These are phyloP conservation scores for Paraphaeosphaeria sporulosa DNA, from an alignment of 2,329 filamentous ascomycete genomes.

Conservation along the genomic window DNA sequence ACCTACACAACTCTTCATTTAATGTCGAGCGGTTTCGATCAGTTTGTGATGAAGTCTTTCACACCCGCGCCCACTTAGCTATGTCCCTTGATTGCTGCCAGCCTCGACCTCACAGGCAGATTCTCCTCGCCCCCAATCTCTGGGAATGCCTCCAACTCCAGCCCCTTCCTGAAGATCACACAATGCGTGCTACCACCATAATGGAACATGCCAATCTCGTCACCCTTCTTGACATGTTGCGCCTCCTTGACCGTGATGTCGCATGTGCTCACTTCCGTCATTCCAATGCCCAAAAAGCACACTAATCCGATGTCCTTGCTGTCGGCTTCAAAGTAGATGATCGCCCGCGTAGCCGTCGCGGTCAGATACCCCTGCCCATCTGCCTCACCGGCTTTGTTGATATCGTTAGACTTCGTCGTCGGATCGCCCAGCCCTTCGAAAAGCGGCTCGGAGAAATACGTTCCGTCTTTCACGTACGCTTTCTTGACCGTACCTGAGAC, in stretches of 20 bases:
- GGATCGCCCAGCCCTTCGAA: constrained; percentile 57
- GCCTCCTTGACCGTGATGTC: constrained; percentile 74
- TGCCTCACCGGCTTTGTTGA: constrained; percentile 50
- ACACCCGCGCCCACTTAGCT: no score
- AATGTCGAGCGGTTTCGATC: no score
- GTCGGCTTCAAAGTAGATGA: constrained; percentile 76
- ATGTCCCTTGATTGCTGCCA: constrained; percentile 42
- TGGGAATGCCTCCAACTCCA: constrained; percentile 50
- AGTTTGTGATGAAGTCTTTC: no score
- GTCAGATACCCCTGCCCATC: constrained; percentile 72
- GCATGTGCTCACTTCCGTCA: constrained; percentile 79
- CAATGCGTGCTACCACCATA: constrained; percentile 78
- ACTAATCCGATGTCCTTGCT: constrained; percentile 72
- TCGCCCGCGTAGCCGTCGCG: constrained; percentile 70
- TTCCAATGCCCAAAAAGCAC: constrained; percentile 74
- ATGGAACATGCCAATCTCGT: constrained; percentile 80
- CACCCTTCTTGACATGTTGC: constrained; percentile 71
- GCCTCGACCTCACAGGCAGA: constrained; percentile 47
- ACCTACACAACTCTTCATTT: no score
- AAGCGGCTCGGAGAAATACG: constrained; percentile 71
- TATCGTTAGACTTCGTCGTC: constrained; percentile 47
- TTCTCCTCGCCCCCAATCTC: constrained; percentile 43
- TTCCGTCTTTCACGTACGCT: constrained; percentile 67
- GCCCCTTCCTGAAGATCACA: constrained; percentile 68
- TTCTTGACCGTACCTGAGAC: constrained; percentile 67